A percentile compares a stretch with the other conserved stretches of the same genome.
Evolutionary conservation across 192 early-diverging fungal genomes (phyloP).

Genomic region (Entophlyctis luteolus): DNA sequence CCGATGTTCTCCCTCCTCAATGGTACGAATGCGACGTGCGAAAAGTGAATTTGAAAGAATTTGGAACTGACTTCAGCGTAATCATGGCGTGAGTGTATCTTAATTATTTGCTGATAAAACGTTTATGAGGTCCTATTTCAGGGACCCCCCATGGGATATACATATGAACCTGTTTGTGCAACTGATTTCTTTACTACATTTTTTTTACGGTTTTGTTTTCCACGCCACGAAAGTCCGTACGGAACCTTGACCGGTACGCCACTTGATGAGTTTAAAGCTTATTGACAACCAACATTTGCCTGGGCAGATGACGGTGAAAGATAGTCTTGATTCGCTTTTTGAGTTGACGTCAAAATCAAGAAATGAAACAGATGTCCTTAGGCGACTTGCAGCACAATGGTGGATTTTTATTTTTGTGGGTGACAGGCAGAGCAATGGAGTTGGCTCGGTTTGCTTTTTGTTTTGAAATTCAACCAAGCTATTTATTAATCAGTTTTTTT

Average conservation of each 20-base stretch:
- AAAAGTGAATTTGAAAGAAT: constrained; percentile 46
- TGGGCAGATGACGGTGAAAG: too few species aligned
- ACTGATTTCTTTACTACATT: not conserved
- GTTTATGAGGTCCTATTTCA: too few species aligned
- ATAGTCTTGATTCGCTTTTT: too few species aligned
- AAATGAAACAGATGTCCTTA: constrained; percentile 56
- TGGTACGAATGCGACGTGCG: constrained; percentile 65
- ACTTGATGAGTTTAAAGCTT: too few species aligned
- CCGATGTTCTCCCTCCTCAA: constrained; percentile 51
- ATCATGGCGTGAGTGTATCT: too few species aligned
- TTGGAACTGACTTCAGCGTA: constrained; percentile 54
- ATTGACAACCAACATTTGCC: too few species aligned
- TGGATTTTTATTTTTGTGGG: constrained; percentile 61
- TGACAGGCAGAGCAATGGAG: constrained; percentile 65
- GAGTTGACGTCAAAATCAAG: too few species aligned
- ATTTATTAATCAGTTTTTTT: not conserved
- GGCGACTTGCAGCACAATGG: constrained; percentile 44
- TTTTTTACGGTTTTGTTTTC: constrained; percentile 3
- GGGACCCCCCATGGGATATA: constrained; percentile 66
- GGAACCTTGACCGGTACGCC: constrained; percentile 67
- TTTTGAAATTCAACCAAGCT: constrained; percentile 49
- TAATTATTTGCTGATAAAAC: too few species aligned
- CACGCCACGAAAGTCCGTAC: constrained; percentile 48
- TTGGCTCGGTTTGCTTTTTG: too few species aligned
- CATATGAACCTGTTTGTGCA: constrained; percentile 59